These are phyloP conservation scores for Mycena vitilis DNA, from an alignment of 768 basidiomycete genomes.

Conservation along the genomic window DNA sequence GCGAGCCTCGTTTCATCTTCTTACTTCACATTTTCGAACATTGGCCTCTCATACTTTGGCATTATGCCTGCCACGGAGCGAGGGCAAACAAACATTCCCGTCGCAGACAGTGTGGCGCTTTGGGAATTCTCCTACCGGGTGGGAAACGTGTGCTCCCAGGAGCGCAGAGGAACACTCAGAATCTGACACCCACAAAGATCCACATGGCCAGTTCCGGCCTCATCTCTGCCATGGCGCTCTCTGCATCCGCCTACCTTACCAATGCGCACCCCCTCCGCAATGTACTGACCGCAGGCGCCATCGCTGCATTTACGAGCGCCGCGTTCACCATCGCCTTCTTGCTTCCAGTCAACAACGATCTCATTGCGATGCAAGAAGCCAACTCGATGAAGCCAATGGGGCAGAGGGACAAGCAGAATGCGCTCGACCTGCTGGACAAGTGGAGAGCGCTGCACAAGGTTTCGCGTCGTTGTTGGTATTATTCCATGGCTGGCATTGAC, in stretches of 20 bases:
- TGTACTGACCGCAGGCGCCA: constrained; percentile 14
- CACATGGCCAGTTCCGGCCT: constrained; percentile 10
- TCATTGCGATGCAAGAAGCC: neutral
- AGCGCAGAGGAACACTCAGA: neutral
- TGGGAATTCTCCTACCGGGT: neutral
- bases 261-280: constrained; percentile 1
- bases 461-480: constrained; percentile 6
- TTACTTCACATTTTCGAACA: constrained; percentile 23
- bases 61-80: constrained; percentile 27
- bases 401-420: neutral
- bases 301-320: neutral
- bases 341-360: constrained; percentile 15
- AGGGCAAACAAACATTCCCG: constrained; percentile 9
- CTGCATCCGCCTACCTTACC: constrained; percentile 4
- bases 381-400: constrained; percentile 8
- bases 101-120: constrained; percentile 5
- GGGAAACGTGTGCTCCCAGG: constrained; percentile 2
- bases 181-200: neutral
- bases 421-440: constrained; percentile 15
- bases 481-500: constrained; percentile 8
- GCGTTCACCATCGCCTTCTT: constrained; percentile 1
- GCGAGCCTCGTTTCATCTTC: constrained; percentile 18
- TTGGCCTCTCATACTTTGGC: constrained; percentile 5
- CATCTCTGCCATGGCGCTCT: constrained; percentile 6
- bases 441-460: constrained; percentile 20